Evolutionary conservation across 345 rosid genomes (phyloP), one percentile per base, ranked within the genome.

Genomic region (Cochlearia excelsa): DNA sequence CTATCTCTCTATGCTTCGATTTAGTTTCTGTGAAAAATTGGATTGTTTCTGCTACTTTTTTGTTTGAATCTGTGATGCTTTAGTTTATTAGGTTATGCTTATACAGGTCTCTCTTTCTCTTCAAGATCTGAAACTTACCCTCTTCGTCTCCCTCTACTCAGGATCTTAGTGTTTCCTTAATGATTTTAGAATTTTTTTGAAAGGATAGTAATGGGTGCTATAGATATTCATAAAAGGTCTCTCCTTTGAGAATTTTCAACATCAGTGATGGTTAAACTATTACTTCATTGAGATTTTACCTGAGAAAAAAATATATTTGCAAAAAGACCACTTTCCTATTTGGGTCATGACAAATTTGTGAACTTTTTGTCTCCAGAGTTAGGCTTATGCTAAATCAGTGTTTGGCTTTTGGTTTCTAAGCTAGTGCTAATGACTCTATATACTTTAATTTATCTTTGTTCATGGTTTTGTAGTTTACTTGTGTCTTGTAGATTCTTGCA

Each of bases 221-320:
- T 5, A 33, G 35, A 4, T 1, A 29, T 33, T 33, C 35, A 5
- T 33, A 33, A 30, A 46, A 1, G 50, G 7, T 48, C 51, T 41
- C 33, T 44, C 16, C 51, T 4, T 44, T 0, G 39, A 46, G 38
- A 39, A 43, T 35, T 59, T 44, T 49, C 45, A 9, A 23, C 9
- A 31, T 50, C 51, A 57, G 42, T 55, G 31, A 41, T 43, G 44
- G 27, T 47, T 60, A 30, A 54, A 8, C n/a, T 3, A 53, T 61
- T 49, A 33, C 70, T 49, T 53, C 9, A 4, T 54, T 54, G 46
- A 30, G 51, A 40, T 26, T 29, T 40, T 29, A 50, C 66, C 9
- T 41, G 45, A 60, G 53, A 9, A 23, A 10, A 10, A 50, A 47
- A 46, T 11, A 4, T 34, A 26, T 9, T 40, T n/a, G 26, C 8